Evolutionary conservation across 805 yeast species (phyloP).

Genomic region (Candida ortonii): DNA sequence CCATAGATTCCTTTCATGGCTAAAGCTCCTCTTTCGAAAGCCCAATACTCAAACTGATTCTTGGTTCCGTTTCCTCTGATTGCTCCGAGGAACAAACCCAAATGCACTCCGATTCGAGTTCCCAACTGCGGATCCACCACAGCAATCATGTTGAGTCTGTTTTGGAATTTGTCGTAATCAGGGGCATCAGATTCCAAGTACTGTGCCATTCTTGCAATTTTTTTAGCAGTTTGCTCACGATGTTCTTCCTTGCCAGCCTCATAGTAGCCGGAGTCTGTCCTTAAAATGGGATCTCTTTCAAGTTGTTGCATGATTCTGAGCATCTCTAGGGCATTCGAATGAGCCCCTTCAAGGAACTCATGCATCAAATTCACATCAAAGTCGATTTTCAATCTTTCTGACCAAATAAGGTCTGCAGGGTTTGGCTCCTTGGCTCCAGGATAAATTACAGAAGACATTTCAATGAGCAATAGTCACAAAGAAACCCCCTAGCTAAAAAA

Average conservation of each 20-base stretch:
- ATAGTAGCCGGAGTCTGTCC: conserved; percentile 52
- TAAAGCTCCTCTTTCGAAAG: conserved; percentile 61
- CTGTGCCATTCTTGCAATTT: conserved; percentile 57
- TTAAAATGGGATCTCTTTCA: conserved; percentile 65
- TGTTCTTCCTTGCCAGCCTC: conserved; percentile 55
- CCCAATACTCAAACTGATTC: conserved; percentile 83
- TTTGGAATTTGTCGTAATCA: conserved; percentile 46
- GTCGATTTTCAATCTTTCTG: conserved; percentile 44
- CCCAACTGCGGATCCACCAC: conserved; percentile 75
- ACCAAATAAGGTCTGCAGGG: conserved; percentile 37
- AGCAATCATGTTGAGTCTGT: conserved; percentile 56
- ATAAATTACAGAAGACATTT: conserved; percentile 35
- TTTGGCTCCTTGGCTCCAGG: conserved; percentile 31
- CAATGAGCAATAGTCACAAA: too few species aligned
- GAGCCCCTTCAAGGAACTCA: conserved; percentile 52
- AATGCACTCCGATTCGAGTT: conserved; percentile 84
- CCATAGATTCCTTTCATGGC: conserved; percentile 67
- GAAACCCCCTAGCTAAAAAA: too few species aligned
- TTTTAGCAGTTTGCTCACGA: conserved; percentile 57
- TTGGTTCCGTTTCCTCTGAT: conserved; percentile 85
- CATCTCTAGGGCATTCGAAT: conserved; percentile 44
- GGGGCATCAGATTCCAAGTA: conserved; percentile 50
- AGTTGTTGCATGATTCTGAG: conserved; percentile 53
- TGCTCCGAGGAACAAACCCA: conserved; percentile 79
- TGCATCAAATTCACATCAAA: conserved; percentile 48